phyloP scores from a whole-genome alignment of 1,139 yeast species.

The Kodamaea ohmeri region DNA sequence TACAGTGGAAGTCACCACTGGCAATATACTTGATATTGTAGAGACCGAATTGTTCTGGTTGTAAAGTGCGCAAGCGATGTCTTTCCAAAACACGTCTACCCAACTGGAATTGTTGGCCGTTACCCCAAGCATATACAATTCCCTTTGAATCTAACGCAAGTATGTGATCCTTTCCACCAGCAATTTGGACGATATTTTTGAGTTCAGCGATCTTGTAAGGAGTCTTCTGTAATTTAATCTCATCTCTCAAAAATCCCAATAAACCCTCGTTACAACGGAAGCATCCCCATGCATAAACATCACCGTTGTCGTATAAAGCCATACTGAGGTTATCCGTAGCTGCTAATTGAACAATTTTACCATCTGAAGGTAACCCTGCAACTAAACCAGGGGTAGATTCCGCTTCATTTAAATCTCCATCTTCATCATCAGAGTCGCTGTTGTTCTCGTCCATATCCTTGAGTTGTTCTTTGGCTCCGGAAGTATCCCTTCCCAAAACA shows the following conservation, averaged over 20 bases:
- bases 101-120: conserved; percentile 88
- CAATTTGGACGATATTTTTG: conserved; percentile 76
- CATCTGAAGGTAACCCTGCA: conserved; percentile 55
- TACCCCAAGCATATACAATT: conserved; percentile 94
- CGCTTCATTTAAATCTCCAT: conserved; percentile 79
- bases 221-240: conserved; percentile 57
- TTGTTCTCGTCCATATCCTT: conserved; percentile 61
- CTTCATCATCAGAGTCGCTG: conserved; percentile 62
- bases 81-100: conserved; percentile 83
- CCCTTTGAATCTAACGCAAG: conserved; percentile 83
- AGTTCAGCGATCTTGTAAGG: conserved; percentile 67
- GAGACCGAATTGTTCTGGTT: conserved; percentile 76
- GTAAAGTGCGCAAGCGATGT: conserved; percentile 65
- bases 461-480: conserved; percentile 59
- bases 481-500: conserved; percentile 84
- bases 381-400: conserved; percentile 88
- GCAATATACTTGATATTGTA: conserved; percentile 77
- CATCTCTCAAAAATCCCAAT: conserved; percentile 69
- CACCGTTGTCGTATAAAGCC: conserved; percentile 74
- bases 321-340: conserved; percentile 93
- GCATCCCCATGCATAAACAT: conserved; percentile 97
- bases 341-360: conserved; percentile 70
- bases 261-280: conserved; percentile 91
- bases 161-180: conserved; percentile 90
- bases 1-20: conserved; percentile 93